Percentiles rank a stretch among this genome's conserved stretches.
These are phyloP conservation scores for Ceratocystiopsis brevicomis DNA, from an alignment of 2,329 filamentous ascomycete genomes.

Conservation along the genomic window DNA sequence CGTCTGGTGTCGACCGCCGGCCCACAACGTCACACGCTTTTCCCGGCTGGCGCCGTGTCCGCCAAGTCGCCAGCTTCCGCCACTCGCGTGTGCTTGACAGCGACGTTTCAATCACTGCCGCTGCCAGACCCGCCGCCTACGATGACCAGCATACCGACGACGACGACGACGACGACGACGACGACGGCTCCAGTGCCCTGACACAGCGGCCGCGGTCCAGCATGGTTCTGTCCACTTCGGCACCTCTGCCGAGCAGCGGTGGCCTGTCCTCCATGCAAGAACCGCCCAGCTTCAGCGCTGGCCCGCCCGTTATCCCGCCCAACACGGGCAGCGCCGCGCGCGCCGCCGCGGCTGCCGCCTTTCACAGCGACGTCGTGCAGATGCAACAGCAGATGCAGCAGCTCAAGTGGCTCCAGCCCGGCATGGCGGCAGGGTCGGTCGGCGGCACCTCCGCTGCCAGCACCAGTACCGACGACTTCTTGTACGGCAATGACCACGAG, in stretches of 20 bases:
- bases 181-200: not conserved
- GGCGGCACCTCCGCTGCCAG: conserved; percentile 10
- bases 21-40: conserved; percentile 29
- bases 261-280: conserved; percentile 7
- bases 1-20: conserved; percentile 11
- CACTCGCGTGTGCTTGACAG: conserved; percentile 27
- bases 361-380: conserved; percentile 23
- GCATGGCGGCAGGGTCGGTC: too few relatives aligned
- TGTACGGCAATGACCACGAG: conserved; percentile 33
- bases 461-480: conserved; percentile 19
- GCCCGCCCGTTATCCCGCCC: conserved; percentile 40
- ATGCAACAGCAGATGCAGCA: conserved; percentile 14
- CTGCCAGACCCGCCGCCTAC: not conserved
- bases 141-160: not conserved
- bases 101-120: conserved; percentile 11
- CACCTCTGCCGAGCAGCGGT: conserved; percentile 1
- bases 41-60: conserved; percentile 29
- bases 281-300: conserved; percentile 30
- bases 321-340: conserved; percentile 43
- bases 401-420: conserved; percentile 21
- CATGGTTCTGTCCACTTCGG: conserved; percentile 1
- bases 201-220: not conserved
- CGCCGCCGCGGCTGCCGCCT: conserved; percentile 36
- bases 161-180: not conserved
- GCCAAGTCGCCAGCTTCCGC: conserved; percentile 30